Conservation (phyloP, 805 yeast species). For the Kluyveromyces siamensis region DNA sequence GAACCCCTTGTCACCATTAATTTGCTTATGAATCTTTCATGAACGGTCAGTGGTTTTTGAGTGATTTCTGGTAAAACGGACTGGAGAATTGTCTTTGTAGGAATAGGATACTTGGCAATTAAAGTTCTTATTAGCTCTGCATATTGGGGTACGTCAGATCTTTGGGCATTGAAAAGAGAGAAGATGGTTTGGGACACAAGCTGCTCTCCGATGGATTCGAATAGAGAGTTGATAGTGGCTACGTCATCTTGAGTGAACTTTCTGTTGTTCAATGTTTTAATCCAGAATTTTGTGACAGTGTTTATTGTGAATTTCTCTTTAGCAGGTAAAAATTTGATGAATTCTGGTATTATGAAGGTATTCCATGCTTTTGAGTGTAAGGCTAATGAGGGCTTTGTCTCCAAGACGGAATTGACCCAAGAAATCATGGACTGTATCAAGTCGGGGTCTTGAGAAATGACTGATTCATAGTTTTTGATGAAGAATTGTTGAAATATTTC, state of each 20-base stretch:
- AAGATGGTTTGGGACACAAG: conserved; percentile 28
- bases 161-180: conserved; percentile 39
- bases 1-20: conserved; percentile 57
- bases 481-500: conserved; percentile 33
- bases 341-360: conserved; percentile 21
- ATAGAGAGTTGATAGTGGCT: conserved; percentile 22
- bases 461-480: conserved; percentile 23
- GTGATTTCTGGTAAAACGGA: conserved; percentile 19
- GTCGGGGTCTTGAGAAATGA: conserved; percentile 49
- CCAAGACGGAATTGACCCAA: conserved; percentile 42
- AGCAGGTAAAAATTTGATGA: conserved; percentile 26
- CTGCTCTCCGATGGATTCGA: conserved; percentile 19
- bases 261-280: conserved; percentile 36
- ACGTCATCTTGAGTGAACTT: conserved; percentile 38
- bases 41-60: conserved; percentile 20
- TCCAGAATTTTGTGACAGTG: conserved; percentile 47
- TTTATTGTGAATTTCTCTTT: conserved; percentile 45
- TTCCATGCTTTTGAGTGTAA: conserved; percentile 25
- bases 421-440: conserved; percentile 41
- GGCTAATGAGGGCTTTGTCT: conserved; percentile 40
- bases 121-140: conserved; percentile 43
- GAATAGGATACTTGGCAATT: conserved; percentile 40
- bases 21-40: conserved; percentile 44
- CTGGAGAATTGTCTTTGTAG: conserved; percentile 41
- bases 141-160: conserved; percentile 55